These are phyloP conservation scores for Aspergillus coremiiformis DNA, from an alignment of 495 filamentous ascomycete species.

Conservation along the genomic window DNA sequence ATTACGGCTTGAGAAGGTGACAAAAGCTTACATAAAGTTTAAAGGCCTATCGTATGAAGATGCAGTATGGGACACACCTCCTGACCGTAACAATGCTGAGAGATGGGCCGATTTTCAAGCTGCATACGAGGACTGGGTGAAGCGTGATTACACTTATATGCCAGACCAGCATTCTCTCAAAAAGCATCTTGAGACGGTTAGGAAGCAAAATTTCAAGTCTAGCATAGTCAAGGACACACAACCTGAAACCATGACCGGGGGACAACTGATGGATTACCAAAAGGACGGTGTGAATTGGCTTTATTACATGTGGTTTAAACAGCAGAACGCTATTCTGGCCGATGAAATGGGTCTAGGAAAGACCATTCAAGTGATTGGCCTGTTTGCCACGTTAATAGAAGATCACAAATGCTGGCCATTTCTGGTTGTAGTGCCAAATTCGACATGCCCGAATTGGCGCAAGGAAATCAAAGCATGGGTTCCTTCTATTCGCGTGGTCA, in stretches of 20 bases:
- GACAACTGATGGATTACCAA: slow-evolving; percentile 89
- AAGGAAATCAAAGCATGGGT: slow-evolving; percentile 94
- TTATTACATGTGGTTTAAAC: slow-evolving; percentile 78
- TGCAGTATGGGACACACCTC: slow-evolving; percentile 79
- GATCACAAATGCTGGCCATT: slow-evolving; percentile 87
- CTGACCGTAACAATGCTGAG: slow-evolving; percentile 54
- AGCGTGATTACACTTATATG: slow-evolving; percentile 60
- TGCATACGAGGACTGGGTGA: slow-evolving; percentile 80
- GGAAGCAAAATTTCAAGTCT: slow-evolving; percentile 55
- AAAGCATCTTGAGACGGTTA: slow-evolving; percentile 53
- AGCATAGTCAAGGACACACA: slow-evolving; percentile 64
- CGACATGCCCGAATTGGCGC: slow-evolving; percentile 94
- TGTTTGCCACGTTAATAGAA: slow-evolving; percentile 69
- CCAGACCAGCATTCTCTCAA: slow-evolving; percentile 46
- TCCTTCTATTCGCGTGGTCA: slow-evolving; percentile 75
- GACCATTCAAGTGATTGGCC: slow-evolving; percentile 87
- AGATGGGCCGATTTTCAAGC: slow-evolving; percentile 73
- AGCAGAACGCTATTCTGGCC: slow-evolving; percentile 86
- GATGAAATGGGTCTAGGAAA: slow-evolving; percentile 99
- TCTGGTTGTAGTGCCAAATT: slow-evolving; percentile 85
- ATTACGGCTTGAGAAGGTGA: slow-evolving; percentile 58
- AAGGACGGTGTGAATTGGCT: slow-evolving; percentile 93
- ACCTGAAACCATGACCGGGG: slow-evolving; percentile 63
- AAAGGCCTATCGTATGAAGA: slow-evolving; percentile 95
- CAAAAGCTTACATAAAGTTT: slow-evolving; percentile 75